Conservation (phyloP, 2,329 filamentous ascomycete genomes). For the Talaromyces sp. region DNA sequence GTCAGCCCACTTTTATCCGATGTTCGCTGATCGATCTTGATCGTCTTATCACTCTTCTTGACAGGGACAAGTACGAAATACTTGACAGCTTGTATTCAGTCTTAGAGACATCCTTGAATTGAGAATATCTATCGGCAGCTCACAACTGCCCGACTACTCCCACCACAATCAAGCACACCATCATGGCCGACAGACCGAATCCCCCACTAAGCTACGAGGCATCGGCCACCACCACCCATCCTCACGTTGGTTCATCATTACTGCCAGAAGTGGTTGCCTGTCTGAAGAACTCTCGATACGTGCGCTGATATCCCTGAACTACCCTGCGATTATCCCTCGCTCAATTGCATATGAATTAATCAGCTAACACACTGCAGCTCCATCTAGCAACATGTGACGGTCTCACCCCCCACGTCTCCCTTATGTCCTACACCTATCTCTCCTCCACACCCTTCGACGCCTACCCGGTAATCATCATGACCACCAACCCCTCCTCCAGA, state of each 20-base stretch:
- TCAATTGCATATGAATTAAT: neutral
- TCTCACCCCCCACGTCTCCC: constrained; percentile 83
- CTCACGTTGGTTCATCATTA: constrained; percentile 66
- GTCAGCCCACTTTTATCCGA: neutral
- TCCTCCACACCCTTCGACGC: constrained; percentile 68
- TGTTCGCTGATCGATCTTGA: neutral
- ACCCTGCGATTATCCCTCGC: neutral
- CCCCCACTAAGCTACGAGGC: constrained; percentile 73
- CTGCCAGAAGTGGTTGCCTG: constrained; percentile 86
- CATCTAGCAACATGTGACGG: constrained; percentile 88
- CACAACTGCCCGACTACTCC: neutral
- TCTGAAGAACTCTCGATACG: constrained; percentile 91
- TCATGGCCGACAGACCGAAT: constrained; percentile 53
- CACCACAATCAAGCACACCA: constrained; percentile 9
- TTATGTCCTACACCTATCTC: constrained; percentile 99
- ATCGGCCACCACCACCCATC: constrained; percentile 70
- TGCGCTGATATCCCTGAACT: constrained; percentile 50
- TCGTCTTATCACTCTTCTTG: neutral
- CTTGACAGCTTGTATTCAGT: neutral
- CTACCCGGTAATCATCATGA: constrained; percentile 90
- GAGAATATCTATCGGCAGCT: neutral
- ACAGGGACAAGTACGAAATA: neutral
- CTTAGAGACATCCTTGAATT: neutral
- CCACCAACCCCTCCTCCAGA: constrained; percentile 71
- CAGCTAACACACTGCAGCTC: constrained; percentile 57